Base-by-base conservation (phyloP, 192 early-diverging fungal species). In the Podila verticillata region DNA sequence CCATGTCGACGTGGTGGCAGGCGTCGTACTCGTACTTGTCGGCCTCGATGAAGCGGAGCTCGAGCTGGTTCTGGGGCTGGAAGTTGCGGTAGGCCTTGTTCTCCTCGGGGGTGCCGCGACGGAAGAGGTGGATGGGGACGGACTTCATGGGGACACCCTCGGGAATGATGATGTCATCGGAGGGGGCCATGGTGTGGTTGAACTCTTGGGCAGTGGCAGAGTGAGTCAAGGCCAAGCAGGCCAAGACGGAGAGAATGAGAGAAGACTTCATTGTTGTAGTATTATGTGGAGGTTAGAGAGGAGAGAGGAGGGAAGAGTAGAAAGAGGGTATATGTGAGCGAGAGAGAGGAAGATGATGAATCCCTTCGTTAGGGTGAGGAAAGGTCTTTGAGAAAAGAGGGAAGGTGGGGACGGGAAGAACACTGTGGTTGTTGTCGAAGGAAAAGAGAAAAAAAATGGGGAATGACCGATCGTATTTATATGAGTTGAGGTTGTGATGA, bases 1-100 rank as follows among this genome's bases (percentile, higher is more conserved):
- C 35, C 61, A 75, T 75, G 30, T 75, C 73, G 31, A 69, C 73
- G 32, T 69, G 73, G 58, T 75, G 73, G 62, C 66, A 69, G 22
- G 66, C 61, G 9, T 54, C 73, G 31, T 69, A 65, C 7, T 47
- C 35, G 26, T 24, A 5, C 32, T 69, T 64, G 2, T 68, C 57
- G 0, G 51, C 61, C 17, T 75, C 73, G 44, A 75, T 62, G 56
- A 75, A 75, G 5, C 73, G 66, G 61, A 75, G 73, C 44, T 66
- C 48, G 24, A 75, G 49, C 2, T 15, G 31, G 48, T 75, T 44
- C 54, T 63, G 51, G 30, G 73, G 73, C 17, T 29, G 30, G 44
- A 75, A 75, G 22, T 65, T 75, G 57, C 20, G 30, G 28, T 59
- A 26, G 20, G 73, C 63, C 32, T 30, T 20, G 24, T 63, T 31